Evolutionary conservation across 768 basidiomycete genomes (phyloP).

Genomic region (Xerocomellus intermedius): DNA sequence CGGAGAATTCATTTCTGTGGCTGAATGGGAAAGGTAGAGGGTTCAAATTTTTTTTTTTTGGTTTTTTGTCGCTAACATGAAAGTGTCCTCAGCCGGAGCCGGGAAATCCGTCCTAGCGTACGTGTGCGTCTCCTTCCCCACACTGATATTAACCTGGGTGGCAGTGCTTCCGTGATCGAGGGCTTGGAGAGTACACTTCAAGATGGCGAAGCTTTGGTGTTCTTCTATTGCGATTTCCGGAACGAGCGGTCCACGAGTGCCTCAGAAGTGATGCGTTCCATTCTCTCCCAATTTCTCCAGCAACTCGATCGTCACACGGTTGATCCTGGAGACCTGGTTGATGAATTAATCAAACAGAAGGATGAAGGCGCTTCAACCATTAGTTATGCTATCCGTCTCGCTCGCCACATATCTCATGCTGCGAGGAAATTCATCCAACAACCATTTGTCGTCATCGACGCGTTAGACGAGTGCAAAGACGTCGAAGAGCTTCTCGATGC

Average conservation of each 20-base stretch:
- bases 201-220: not conserved
- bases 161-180: conserved; percentile 8
- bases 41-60: not conserved
- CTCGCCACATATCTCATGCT: not conserved
- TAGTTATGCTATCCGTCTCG: not conserved
- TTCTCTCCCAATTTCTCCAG: conserved; percentile 9
- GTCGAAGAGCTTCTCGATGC: conserved; percentile 1
- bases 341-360: not conserved
- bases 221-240: conserved; percentile 19
- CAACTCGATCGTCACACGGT: not conserved
- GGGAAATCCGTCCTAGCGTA: conserved; percentile 11
- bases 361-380: not conserved
- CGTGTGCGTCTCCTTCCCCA: not conserved
- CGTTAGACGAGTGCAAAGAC: conserved; percentile 17
- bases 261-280: conserved; percentile 9
- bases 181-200: not conserved
- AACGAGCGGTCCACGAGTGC: conserved; percentile 6
- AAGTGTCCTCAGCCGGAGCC: not conserved
- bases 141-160: not conserved
- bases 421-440: not conserved
- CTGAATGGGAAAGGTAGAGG: not conserved
- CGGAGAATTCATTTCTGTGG: conserved; percentile 1
- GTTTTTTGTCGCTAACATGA: not conserved
- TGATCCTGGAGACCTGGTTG: not conserved
- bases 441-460: conserved; percentile 13